Percentiles rank a stretch among this genome's conserved stretches.
Evolutionary conservation across 2,329 filamentous ascomycete species (phyloP).

Genomic region (Ceratocystis harringtonii): DNA sequence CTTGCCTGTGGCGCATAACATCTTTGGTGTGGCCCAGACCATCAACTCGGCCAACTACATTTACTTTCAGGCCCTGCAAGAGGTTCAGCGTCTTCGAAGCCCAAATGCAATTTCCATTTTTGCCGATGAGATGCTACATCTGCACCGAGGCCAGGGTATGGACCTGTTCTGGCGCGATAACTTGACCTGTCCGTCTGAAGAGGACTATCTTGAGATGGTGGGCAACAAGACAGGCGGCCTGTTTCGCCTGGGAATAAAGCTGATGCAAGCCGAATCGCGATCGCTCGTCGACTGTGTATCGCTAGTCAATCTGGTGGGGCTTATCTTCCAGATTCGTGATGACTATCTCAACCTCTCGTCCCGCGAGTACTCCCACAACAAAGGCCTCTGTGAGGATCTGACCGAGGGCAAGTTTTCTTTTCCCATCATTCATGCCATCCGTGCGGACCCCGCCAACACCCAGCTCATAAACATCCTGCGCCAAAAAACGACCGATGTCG

Average conservation of each 20-base stretch:
- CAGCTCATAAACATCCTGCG: conserved; percentile 85
- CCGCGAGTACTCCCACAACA: conserved; percentile 67
- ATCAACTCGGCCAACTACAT: conserved; percentile 87
- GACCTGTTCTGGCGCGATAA: conserved; percentile 83
- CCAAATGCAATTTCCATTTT: conserved; percentile 54
- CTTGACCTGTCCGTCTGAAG: conserved; percentile 67
- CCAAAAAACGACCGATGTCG: conserved; percentile 72
- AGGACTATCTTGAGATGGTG: conserved; percentile 91
- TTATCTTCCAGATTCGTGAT: conserved; percentile 81
- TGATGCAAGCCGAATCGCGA: conserved; percentile 65
- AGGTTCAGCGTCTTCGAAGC: conserved; percentile 56
- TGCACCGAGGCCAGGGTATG: conserved; percentile 80
- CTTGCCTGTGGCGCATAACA: conserved; percentile 65
- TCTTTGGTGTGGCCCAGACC: conserved; percentile 75
- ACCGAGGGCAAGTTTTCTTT: conserved; percentile 97
- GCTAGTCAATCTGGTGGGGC: conserved; percentile 69
- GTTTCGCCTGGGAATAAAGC: conserved; percentile 69
- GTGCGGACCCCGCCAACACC: conserved; percentile 54
- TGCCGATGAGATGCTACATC: conserved; percentile 67
- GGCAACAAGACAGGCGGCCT: conserved; percentile 80
- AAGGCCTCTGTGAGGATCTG: conserved; percentile 87
- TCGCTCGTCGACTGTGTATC: conserved; percentile 55
- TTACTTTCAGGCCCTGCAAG: conserved; percentile 66
- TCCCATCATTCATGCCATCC: conserved; percentile 86
- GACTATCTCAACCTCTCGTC: conserved; percentile 82